phyloP scores from a whole-genome alignment of 352 stramenopile species.

The Pythium aristosporum region DNA sequence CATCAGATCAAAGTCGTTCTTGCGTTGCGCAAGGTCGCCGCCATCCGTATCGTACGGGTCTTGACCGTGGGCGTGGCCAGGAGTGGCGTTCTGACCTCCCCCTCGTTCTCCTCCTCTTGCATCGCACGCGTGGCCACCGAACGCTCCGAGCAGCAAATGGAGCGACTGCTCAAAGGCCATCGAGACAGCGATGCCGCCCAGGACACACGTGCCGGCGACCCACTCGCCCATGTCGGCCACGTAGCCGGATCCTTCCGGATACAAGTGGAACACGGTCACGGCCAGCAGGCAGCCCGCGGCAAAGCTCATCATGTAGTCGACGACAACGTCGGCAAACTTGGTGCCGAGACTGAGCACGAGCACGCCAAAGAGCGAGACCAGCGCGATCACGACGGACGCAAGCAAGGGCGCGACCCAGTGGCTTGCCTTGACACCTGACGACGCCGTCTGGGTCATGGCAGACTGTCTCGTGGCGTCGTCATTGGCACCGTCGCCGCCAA shows the following conservation, averaged over 20 bases:
- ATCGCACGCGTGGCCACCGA: conserved; percentile 16
- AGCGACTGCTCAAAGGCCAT: conserved; percentile 34
- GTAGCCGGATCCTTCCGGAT: conserved; percentile 35
- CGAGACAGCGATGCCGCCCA: conserved; percentile 32
- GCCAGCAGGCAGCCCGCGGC: conserved; percentile 34
- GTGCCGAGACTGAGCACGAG: conserved; percentile 28
- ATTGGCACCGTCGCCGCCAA: too few relatives aligned
- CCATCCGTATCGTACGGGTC: conserved; percentile 1
- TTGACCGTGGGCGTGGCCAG: too few relatives aligned
- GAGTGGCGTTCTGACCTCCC: too few relatives aligned
- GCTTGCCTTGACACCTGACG: not conserved
- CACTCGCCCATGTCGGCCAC: conserved; percentile 30
- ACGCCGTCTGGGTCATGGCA: too few relatives aligned
- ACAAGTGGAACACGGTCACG: conserved; percentile 43
- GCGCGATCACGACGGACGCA: conserved; percentile 25
- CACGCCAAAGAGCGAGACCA: conserved; percentile 32
- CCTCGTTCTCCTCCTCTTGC: not conserved
- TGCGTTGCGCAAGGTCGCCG: not conserved
- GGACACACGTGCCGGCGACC: conserved; percentile 33
- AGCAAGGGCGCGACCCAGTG: conserved; percentile 27
- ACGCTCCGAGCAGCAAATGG: conserved; percentile 28
- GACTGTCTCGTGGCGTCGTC: too few relatives aligned
- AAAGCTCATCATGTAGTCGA: conserved; percentile 37
- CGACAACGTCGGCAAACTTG: conserved; percentile 23
- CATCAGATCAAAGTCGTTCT: conserved; percentile 15